These are phyloP conservation scores for Fusarium palustre DNA, from an alignment of 2,329 filamentous ascomycete genomes.

Conservation along the genomic window DNA sequence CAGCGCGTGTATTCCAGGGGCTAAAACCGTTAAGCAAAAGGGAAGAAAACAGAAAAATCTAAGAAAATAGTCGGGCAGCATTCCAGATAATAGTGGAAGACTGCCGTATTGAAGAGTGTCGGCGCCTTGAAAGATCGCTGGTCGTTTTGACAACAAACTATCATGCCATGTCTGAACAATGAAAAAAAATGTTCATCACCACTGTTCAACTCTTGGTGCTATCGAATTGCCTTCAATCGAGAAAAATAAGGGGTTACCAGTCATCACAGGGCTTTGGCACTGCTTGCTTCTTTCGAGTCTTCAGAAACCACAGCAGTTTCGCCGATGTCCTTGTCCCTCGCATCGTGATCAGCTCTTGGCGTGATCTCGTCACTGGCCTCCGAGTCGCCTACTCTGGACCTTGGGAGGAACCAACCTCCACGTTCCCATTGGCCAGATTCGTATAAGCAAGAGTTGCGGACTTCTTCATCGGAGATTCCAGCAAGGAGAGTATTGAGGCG, in stretches of 20 bases:
- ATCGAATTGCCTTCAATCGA: background rate
- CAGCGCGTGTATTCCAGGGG: slow-evolving; percentile 26
- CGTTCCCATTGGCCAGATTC: slow-evolving; percentile 79
- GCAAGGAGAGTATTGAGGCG: slow-evolving; percentile 75
- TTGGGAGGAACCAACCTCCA: slow-evolving; percentile 80
- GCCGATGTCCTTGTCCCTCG: slow-evolving; percentile 35
- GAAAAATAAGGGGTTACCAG: background rate
- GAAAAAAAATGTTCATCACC: background rate
- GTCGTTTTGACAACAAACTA: background rate
- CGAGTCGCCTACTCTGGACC: slow-evolving; percentile 16
- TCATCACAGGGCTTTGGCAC: background rate
- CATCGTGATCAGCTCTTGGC: slow-evolving; percentile 43
- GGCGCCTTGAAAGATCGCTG: background rate
- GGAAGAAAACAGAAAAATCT: background rate
- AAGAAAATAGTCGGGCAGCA: background rate
- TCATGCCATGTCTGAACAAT: background rate
- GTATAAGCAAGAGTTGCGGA: slow-evolving; percentile 74
- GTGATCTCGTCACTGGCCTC: slow-evolving; percentile 44
- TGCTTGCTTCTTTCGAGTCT: background rate
- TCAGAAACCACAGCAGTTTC: background rate
- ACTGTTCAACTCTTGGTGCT: background rate
- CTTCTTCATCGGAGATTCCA: slow-evolving; percentile 73
- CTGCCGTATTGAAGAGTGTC: background rate
- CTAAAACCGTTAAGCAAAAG: slow-evolving; percentile 20
- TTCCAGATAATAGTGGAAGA: background rate